phyloP scores from a whole-genome alignment of 192 early-diverging fungal genomes.

The Coemansia sp. region DNA sequence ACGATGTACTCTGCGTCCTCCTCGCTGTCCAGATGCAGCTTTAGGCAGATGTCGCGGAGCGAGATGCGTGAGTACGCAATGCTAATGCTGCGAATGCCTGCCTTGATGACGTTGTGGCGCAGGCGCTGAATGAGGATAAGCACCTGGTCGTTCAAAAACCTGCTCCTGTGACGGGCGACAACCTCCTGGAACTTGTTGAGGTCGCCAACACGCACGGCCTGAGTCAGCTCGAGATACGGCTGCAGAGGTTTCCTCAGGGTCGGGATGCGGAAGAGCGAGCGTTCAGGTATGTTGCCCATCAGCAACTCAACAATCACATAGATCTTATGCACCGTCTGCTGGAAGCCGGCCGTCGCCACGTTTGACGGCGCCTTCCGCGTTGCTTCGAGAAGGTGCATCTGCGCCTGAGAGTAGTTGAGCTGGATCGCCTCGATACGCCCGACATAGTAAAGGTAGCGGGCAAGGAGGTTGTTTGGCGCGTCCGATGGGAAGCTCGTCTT shows the following conservation, averaged over 20 bases:
- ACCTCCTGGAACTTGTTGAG: constrained; percentile 90
- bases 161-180: constrained; percentile 67
- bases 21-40: constrained; percentile 96
- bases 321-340: constrained; percentile 93
- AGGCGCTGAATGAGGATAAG: constrained; percentile 90
- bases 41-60: constrained; percentile 92
- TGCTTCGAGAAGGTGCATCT: constrained; percentile 85
- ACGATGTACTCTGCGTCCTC: constrained; percentile 99
- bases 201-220: constrained; percentile 95
- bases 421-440: constrained; percentile 98
- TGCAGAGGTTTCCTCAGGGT: constrained; percentile 78
- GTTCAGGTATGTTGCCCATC: constrained; percentile 98
- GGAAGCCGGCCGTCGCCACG: constrained; percentile 87
- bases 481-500: constrained; percentile 88
- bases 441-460: constrained; percentile 94
- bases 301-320: constrained; percentile 96
- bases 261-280: constrained; percentile 87
- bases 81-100: constrained; percentile 96
- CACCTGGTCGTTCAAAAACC: constrained; percentile 86
- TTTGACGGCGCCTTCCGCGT: constrained; percentile 93
- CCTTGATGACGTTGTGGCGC: constrained; percentile 99
- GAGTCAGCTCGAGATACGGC: constrained; percentile 95
- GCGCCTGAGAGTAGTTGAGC: constrained; percentile 93
- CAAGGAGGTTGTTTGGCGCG: constrained; percentile 90
- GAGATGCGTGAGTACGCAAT: constrained; percentile 96